These are phyloP conservation scores for Talaromyces ruber DNA, from an alignment of 495 filamentous ascomycete genomes.

Conservation along the genomic window DNA sequence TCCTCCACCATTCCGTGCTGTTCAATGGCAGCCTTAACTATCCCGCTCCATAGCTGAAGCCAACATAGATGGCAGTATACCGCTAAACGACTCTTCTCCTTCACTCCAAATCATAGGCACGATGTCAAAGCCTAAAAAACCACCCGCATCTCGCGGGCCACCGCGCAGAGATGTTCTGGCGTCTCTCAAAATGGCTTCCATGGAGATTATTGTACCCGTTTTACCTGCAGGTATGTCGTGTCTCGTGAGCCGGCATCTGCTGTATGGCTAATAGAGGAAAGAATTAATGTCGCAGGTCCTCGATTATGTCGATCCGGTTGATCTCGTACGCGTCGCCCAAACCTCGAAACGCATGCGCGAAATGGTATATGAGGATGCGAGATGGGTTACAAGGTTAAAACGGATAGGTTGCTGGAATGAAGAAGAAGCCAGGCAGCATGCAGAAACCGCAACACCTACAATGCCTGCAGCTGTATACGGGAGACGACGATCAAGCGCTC, in stretches of 20 bases:
- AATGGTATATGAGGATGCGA: slow-evolving; percentile 97
- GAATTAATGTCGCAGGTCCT: slow-evolving; percentile 86
- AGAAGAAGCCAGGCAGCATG: slow-evolving; percentile 66
- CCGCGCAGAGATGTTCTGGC: slow-evolving; percentile 56
- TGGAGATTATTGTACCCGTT: slow-evolving; percentile 61
- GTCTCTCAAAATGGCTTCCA: slow-evolving; percentile 63
- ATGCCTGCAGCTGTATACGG: slow-evolving; percentile 52
- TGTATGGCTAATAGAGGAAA: slow-evolving; percentile 22
- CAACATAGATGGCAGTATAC: not conserved
- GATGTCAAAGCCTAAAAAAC: slow-evolving; percentile 62
- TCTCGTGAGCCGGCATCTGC: not conserved
- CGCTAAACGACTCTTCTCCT: not conserved
- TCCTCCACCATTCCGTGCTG: not conserved
- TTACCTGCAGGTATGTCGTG: slow-evolving; percentile 64
- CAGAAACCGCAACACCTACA: slow-evolving; percentile 62
- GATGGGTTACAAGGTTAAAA: slow-evolving; percentile 81
- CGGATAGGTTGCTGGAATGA: slow-evolving; percentile 93
- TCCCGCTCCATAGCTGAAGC: not conserved
- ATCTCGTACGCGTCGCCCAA: slow-evolving; percentile 78
- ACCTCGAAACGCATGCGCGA: slow-evolving; percentile 85
- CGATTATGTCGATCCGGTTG: slow-evolving; percentile 76
- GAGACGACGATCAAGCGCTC: slow-evolving; percentile 33
- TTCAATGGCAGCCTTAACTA: not conserved
- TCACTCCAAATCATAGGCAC: slow-evolving; percentile 8
- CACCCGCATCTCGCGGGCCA: slow-evolving; percentile 35